A percentile compares a stretch with the other conserved stretches of the same genome.
phyloP scores from a whole-genome alignment of 2,329 filamentous ascomycete genomes.

The Alternaria ventricosa region DNA sequence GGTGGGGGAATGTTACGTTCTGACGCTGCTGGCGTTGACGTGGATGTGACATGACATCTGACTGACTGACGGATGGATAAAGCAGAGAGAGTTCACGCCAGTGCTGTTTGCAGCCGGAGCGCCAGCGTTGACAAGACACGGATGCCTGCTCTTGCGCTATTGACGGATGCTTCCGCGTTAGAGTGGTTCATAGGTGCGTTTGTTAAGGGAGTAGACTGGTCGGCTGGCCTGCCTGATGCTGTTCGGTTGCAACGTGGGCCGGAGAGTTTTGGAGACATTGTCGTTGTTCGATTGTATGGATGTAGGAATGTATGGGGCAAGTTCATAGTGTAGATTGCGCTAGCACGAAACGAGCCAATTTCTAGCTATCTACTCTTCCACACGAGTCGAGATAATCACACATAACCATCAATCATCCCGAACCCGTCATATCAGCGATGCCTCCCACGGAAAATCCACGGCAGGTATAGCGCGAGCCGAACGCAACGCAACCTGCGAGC shows the following conservation, averaged over 20 bases:
- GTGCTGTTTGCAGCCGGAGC: background rate
- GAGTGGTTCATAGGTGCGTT: background rate
- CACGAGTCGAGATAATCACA: no score
- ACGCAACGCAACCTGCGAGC: background rate
- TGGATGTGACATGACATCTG: background rate
- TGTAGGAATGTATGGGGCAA: no score
- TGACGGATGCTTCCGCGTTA: background rate
- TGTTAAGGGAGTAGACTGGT: background rate
- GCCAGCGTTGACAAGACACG: background rate
- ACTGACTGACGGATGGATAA: background rate
- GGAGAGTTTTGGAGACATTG: background rate
- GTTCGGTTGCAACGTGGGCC: background rate
- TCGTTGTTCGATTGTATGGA: no score
- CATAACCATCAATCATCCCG: no score
- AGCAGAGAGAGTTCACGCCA: background rate
- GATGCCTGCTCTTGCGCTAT: background rate
- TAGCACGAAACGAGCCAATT: background rate
- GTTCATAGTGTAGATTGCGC: no score
- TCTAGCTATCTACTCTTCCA: background rate
- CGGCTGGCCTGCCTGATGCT: background rate
- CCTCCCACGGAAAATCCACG: background rate
- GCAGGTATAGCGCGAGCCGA: background rate
- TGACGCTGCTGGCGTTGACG: background rate
- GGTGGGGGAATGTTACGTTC: background rate
- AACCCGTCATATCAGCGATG: background rate